phyloP scores from a whole-genome alignment of 2,329 filamentous ascomycete species.

The Mollisia scopiformis region DNA sequence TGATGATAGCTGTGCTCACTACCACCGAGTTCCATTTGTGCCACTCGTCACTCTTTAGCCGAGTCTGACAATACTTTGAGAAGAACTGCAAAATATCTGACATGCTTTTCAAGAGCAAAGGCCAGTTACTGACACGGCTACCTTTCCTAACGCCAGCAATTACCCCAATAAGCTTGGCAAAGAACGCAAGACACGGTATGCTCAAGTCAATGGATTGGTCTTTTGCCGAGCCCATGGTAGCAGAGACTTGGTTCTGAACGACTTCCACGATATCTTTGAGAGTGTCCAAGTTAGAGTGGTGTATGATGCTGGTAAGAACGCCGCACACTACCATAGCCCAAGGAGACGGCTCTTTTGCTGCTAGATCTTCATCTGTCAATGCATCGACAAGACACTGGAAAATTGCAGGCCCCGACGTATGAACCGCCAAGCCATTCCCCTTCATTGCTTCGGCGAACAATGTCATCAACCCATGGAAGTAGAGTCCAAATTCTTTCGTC shows the following conservation, averaged over 20 bases:
- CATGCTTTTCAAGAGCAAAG: constrained; percentile 59
- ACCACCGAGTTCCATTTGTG: constrained; percentile 61
- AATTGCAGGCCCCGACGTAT: constrained; percentile 60
- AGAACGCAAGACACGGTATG: constrained; percentile 49
- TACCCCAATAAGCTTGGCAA: constrained; percentile 66
- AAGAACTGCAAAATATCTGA: constrained; percentile 54
- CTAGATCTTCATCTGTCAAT: constrained; percentile 49
- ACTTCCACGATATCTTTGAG: constrained; percentile 70
- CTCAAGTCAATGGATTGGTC: constrained; percentile 34
- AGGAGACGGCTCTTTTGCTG: constrained; percentile 43
- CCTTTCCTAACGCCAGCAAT: constrained; percentile 82
- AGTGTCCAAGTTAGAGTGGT: constrained; percentile 76
- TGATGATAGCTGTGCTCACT: constrained; percentile 64
- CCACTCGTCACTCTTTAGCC: constrained; percentile 34
- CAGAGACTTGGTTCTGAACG: constrained; percentile 54
- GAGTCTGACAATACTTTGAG: constrained; percentile 41
- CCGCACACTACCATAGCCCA: constrained; percentile 74
- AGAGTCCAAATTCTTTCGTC: constrained; percentile 66
- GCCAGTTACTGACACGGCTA: constrained; percentile 74
- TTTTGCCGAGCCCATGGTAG: constrained; percentile 43
- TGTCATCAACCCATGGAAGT: constrained; percentile 87
- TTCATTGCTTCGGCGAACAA: constrained; percentile 85
- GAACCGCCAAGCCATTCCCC: constrained; percentile 60
- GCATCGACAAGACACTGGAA: constrained; percentile 51
- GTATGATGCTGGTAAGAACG: constrained; percentile 78